Evolutionary conservation across 2,329 filamentous ascomycete genomes (phyloP).

Genomic region (Tolypocladium capitatum): DNA sequence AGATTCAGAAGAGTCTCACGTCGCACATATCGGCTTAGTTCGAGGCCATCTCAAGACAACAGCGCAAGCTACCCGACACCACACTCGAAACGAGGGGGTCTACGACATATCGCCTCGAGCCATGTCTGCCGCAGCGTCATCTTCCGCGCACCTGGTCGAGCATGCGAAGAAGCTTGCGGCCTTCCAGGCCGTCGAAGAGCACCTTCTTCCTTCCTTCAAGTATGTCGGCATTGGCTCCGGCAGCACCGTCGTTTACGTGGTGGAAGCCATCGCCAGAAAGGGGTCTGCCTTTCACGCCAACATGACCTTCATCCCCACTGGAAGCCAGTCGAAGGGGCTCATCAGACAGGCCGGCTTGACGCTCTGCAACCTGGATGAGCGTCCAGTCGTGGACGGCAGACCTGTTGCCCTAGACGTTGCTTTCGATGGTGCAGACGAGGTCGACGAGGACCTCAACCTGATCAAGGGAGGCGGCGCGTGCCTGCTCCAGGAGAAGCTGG

Average conservation of each 20-base stretch:
- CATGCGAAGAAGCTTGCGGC: conserved; percentile 64
- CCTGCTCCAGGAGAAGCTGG: conserved; percentile 93
- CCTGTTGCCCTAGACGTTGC: conserved; percentile 63
- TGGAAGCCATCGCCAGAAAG: conserved; percentile 61
- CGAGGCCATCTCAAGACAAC: not conserved
- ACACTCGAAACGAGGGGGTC: not conserved
- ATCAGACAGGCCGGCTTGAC: conserved; percentile 68
- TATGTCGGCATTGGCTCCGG: conserved; percentile 72
- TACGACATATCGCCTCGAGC: not conserved
- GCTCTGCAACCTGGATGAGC: conserved; percentile 63
- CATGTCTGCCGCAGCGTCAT: not conserved
- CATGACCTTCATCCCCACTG: conserved; percentile 86
- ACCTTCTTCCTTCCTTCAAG: conserved; percentile 49
- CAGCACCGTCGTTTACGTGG: conserved; percentile 72
- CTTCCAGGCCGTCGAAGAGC: conserved; percentile 58
- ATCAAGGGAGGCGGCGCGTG: conserved; percentile 98
- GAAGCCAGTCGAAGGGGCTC: conserved; percentile 77
- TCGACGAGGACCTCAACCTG: conserved; percentile 86
- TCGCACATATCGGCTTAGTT: not conserved
- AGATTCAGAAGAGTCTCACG: too few species aligned
- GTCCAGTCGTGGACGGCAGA: conserved; percentile 35
- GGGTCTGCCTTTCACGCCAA: conserved; percentile 36
- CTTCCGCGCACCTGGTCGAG: conserved; percentile 38
- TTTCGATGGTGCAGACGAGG: conserved; percentile 95
- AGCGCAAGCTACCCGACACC: not conserved